Base-by-base conservation (phyloP, 805 yeast species). In the Wickerhamomyces xylosicus region DNA sequence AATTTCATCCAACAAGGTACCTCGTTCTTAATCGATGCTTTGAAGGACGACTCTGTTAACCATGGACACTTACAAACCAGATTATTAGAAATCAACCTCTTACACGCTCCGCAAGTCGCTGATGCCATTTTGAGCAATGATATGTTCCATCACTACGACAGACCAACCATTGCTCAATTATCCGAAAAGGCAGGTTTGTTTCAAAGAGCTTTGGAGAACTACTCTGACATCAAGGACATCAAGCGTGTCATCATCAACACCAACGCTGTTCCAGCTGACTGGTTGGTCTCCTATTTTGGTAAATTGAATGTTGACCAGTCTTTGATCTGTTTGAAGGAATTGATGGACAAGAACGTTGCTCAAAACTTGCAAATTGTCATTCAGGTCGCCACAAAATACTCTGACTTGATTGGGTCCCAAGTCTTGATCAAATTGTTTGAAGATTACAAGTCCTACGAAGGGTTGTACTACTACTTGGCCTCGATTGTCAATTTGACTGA, bases 41-140 rank as follows among this genome's bases (percentile, higher is more conserved):
- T 92, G 58, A 92, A 92, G 67, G 84, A 80, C 46, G 95, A 92
- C 63, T 72, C 80, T 31, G 97, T 97, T 32, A 82, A 89, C 46
- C 95, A 92, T 57, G 97, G 96, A 15, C 95, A 87, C 55, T 70
- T 92, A 56, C 98, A 92, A 70, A 92, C 98, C 8, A 78, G 95
- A 55, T 76, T 92, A 37, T 74, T 92, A 49, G 98, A 92, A 64
- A 86, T 85, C 49, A 92, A 92, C 62, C 70, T 92, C 58, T 62
- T 85, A 57, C 94, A 89, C 59, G 98, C 98, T 15, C 99, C 99
- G 37, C 98, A 92, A 71, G 99, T 92, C 41, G 99, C 98, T 33
- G 98, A 92, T 63, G 99, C 99, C 17, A 92, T 92, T 49, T 71
- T 92, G 53, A 96, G 97, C 44, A 92, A 90, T 62, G 79, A 80